Evolutionary conservation across 2,329 filamentous ascomycete genomes (phyloP).

Genomic region (Trichoderma polysporum): DNA sequence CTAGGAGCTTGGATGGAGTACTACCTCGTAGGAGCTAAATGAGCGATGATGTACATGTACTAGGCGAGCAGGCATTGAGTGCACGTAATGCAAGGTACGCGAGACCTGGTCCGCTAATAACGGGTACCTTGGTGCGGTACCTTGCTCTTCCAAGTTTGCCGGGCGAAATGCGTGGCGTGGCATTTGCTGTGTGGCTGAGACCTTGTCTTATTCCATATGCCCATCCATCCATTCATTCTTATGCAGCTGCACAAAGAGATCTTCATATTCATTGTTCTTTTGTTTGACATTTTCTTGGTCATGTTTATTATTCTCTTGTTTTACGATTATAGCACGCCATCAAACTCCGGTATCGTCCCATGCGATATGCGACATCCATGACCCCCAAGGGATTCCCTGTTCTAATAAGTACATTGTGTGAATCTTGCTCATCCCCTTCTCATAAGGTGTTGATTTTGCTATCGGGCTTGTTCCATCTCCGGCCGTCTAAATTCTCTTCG

Average conservation of each 20-base stretch:
- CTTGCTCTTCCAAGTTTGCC: not conserved
- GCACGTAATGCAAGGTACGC: slow-evolving; percentile 15
- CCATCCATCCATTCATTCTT: not conserved
- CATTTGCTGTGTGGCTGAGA: not conserved
- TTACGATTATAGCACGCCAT: slow-evolving; percentile 4
- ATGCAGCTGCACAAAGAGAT: not conserved
- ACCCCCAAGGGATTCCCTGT: not conserved
- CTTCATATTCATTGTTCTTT: not conserved
- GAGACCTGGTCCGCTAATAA: slow-evolving; percentile 1
- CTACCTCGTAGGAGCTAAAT: not conserved
- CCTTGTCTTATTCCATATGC: not conserved
- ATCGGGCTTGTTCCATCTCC: slow-evolving; percentile 35
- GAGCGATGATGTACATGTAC: slow-evolving; percentile 9
- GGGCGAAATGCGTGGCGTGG: not conserved
- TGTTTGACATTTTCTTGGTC: not conserved
- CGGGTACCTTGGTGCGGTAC: not conserved
- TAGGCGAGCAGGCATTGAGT: not conserved
- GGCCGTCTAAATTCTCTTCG: slow-evolving; percentile 21
- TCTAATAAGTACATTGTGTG: slow-evolving; percentile 11
- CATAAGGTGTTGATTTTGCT: not conserved
- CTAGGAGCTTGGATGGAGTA: slow-evolving; percentile 2
- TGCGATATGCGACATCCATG: slow-evolving; percentile 16
- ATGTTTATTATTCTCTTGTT: slow-evolving; percentile 7
- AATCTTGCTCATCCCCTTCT: not conserved
- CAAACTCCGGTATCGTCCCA: slow-evolving; percentile 22